Conservation (phyloP, 768 basidiomycete genomes). For the Astraeus odoratus region DNA sequence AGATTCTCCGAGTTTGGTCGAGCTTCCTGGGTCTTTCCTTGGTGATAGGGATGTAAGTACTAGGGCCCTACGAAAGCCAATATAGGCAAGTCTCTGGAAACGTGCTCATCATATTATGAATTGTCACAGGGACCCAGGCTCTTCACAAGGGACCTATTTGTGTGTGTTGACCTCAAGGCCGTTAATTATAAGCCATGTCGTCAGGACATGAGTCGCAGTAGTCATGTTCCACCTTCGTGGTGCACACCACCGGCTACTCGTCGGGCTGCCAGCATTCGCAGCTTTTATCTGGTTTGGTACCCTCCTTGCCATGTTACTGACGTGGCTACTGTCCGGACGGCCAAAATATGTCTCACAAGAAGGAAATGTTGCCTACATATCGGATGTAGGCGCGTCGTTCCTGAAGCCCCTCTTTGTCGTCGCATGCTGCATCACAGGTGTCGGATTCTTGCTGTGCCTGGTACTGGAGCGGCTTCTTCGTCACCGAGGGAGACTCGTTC, state of each 20-base stretch:
- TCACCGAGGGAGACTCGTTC: conserved; percentile 60
- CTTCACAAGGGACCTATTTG: no score
- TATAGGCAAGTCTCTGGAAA: no score
- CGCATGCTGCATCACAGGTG: conserved; percentile 56
- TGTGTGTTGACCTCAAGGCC: neutral
- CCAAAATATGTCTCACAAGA: conserved; percentile 45
- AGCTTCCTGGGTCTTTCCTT: no score
- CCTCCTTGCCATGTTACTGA: conserved; percentile 62
- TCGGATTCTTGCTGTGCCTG: conserved; percentile 55
- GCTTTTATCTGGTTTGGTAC: conserved; percentile 67
- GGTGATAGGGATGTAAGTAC: no score
- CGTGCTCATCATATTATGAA: no score
- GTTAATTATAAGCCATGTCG: no score
- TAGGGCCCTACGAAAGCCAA: no score
- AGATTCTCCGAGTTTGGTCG: no score
- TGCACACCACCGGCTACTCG: conserved; percentile 48
- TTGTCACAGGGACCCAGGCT: no score
- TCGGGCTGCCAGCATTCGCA: conserved; percentile 55
- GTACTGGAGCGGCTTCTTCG: conserved; percentile 56
- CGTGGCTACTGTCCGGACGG: conserved; percentile 61
- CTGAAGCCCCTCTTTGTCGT: conserved; percentile 73
- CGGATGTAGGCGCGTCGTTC: conserved; percentile 66
- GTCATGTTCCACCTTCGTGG: conserved; percentile 12
- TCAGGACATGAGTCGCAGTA: neutral
- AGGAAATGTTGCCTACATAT: conserved; percentile 63